A percentile compares a stretch with the other conserved stretches of the same genome.
Evolutionary conservation across 495 filamentous ascomycete species (phyloP).

Genomic region (Trichoderma erinaceum): DNA sequence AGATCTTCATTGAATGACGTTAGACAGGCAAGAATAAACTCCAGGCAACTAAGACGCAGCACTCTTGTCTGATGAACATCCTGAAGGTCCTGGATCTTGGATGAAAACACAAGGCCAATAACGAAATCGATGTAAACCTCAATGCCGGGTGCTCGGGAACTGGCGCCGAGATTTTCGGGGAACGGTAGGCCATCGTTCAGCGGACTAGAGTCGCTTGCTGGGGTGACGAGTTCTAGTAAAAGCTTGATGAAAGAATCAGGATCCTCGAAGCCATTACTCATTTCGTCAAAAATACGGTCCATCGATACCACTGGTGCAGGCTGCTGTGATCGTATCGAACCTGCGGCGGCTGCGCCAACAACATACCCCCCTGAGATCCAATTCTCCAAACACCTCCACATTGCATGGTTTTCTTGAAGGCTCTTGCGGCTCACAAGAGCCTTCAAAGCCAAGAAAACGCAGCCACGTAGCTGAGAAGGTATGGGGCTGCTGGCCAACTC

Average conservation of each 20-base stretch:
- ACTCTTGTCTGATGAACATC: slow-evolving; percentile 59
- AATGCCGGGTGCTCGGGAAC: slow-evolving; percentile 75
- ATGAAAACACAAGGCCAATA: slow-evolving; percentile 63
- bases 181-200: slow-evolving; percentile 76
- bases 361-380: slow-evolving; percentile 56
- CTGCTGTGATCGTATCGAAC: slow-evolving; percentile 25
- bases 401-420: slow-evolving; percentile 48
- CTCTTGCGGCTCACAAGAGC: slow-evolving; percentile 63
- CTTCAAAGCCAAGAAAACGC: slow-evolving; percentile 61
- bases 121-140: slow-evolving; percentile 90
- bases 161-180: slow-evolving; percentile 76
- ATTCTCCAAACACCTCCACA: slow-evolving; percentile 67
- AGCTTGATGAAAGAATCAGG: slow-evolving; percentile 74
- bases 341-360: slow-evolving; percentile 23
- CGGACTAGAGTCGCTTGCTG: slow-evolving; percentile 47
- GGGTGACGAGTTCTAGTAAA: slow-evolving; percentile 59
- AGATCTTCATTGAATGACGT: slow-evolving; percentile 87
- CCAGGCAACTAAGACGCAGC: slow-evolving; percentile 68
- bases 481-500: slow-evolving; percentile 62
- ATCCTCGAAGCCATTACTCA: slow-evolving; percentile 69
- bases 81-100: slow-evolving; percentile 52
- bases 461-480: slow-evolving; percentile 67
- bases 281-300: slow-evolving; percentile 50
- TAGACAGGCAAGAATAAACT: slow-evolving; percentile 70
- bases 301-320: slow-evolving; percentile 39